phyloP scores from a whole-genome alignment of 768 basidiomycete species.

The Leucosporidium scottii region DNA sequence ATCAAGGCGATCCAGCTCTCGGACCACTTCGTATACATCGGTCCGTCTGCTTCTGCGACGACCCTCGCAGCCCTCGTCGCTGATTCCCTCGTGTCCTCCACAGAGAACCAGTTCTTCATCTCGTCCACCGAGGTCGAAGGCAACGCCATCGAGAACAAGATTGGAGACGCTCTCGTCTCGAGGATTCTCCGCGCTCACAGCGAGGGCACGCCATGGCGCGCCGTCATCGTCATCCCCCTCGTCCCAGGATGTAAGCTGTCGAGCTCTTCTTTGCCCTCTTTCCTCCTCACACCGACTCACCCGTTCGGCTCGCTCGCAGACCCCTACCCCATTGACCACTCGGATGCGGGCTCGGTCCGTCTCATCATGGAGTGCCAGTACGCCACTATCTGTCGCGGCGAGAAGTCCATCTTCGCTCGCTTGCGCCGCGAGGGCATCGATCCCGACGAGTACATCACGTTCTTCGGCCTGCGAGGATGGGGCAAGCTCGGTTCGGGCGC shows the following conservation, averaged over 20 bases:
- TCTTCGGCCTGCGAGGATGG: conserved; percentile 91
- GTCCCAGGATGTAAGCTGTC: conserved; percentile 88
- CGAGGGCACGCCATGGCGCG: conserved; percentile 77
- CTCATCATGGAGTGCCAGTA: conserved; percentile 95
- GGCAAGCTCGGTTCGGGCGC: conserved; percentile 75
- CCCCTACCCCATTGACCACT: conserved; percentile 67
- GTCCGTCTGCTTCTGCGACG: not conserved
- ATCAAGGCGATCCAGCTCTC: conserved; percentile 75
- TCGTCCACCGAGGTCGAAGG: conserved; percentile 69
- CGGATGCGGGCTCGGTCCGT: conserved; percentile 86
- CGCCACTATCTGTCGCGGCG: conserved; percentile 76
- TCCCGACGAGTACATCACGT: conserved; percentile 81
- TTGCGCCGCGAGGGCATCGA: conserved; percentile 81
- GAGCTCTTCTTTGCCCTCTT: conserved; percentile 43
- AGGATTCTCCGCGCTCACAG: conserved; percentile 81
- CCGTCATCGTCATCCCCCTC: conserved; percentile 83
- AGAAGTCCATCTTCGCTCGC: conserved; percentile 80
- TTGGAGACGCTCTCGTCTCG: conserved; percentile 86
- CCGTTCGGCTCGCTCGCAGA: not conserved
- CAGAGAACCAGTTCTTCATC: conserved; percentile 48
- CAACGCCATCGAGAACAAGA: conserved; percentile 79
- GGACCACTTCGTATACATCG: conserved; percentile 97
- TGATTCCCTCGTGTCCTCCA: not conserved
- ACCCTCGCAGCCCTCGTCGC: conserved; percentile 42
- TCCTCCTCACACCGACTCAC: not conserved